Evolutionary conservation across 257 asterid species (phyloP).

Genomic region (Solanum tarapatanum): DNA sequence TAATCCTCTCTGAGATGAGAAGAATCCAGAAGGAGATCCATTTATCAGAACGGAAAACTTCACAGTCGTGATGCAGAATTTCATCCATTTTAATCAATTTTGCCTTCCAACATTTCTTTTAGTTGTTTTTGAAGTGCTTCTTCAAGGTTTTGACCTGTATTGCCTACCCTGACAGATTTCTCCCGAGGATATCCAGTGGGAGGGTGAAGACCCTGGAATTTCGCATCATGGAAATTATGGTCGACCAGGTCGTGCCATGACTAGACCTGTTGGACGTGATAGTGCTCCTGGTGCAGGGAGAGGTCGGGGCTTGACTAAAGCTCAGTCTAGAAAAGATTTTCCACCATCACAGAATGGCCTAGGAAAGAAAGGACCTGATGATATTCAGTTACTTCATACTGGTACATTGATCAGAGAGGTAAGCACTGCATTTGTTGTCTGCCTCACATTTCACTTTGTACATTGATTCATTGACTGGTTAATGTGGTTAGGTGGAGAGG

Average conservation of each 20-base stretch:
- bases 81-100: not conserved
- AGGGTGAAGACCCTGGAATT: conserved; percentile 70
- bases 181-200: conserved; percentile 87
- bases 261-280: conserved; percentile 53
- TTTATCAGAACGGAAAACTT: no score
- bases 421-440: not conserved
- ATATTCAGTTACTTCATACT: conserved; percentile 75
- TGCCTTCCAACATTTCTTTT: not conserved
- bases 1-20: no score
- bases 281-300: conserved; percentile 61
- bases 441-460: not conserved
- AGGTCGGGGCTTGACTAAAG: conserved; percentile 73
- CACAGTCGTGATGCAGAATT: no score
- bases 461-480: conserved; percentile 6
- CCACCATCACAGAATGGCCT: conserved; percentile 63
- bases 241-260: conserved; percentile 52
- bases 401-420: conserved; percentile 84
- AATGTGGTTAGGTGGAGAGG: conserved; percentile 64
- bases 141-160: not conserved
- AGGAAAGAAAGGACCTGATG: conserved; percentile 62
- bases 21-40: no score
- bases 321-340: conserved; percentile 64
- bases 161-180: conserved; percentile 40
- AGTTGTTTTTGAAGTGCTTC: not conserved
- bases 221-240: conserved; percentile 60